phyloP scores from a whole-genome alignment of 2,329 filamentous ascomycete genomes.

The Saccharata proteae region DNA sequence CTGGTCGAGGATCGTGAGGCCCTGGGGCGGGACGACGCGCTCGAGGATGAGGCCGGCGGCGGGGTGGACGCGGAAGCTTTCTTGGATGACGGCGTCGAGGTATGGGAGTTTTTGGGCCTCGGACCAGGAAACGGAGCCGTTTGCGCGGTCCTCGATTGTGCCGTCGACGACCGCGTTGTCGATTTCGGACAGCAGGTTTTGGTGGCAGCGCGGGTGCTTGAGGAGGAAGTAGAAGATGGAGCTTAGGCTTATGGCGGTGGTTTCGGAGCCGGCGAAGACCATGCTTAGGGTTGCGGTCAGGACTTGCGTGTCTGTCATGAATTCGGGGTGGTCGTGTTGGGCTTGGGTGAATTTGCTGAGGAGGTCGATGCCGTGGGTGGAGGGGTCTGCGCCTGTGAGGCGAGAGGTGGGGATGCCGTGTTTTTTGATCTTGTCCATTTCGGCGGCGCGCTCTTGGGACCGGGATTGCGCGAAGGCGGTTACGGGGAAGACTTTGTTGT shows the following conservation, averaged over 20 bases:
- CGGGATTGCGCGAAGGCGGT: conserved; percentile 58
- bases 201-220: conserved; percentile 46
- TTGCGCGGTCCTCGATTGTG: conserved; percentile 27
- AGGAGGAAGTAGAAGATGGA: conserved; percentile 65
- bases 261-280: conserved; percentile 64
- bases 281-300: conserved; percentile 61
- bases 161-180: conserved; percentile 46
- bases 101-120: conserved; percentile 61
- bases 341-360: conserved; percentile 63
- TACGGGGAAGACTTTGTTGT: conserved; percentile 59
- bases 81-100: conserved; percentile 66
- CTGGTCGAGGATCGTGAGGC: conserved; percentile 49
- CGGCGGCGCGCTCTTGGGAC: conserved; percentile 50
- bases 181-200: conserved; percentile 48
- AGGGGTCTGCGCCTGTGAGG: conserved; percentile 7
- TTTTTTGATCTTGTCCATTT: conserved; percentile 36
- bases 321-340: conserved; percentile 52
- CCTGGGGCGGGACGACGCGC: conserved; percentile 54
- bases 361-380: conserved; percentile 39
- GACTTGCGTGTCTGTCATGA: conserved; percentile 59
- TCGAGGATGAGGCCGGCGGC: conserved; percentile 62
- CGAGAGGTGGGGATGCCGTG: conserved; percentile 25
- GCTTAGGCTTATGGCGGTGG: conserved; percentile 62
- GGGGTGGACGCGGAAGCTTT: conserved; percentile 65
- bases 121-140: conserved; percentile 54